Base-by-base conservation (phyloP, 305 asterid genomes). In the Nicotiana rustica region DNA sequence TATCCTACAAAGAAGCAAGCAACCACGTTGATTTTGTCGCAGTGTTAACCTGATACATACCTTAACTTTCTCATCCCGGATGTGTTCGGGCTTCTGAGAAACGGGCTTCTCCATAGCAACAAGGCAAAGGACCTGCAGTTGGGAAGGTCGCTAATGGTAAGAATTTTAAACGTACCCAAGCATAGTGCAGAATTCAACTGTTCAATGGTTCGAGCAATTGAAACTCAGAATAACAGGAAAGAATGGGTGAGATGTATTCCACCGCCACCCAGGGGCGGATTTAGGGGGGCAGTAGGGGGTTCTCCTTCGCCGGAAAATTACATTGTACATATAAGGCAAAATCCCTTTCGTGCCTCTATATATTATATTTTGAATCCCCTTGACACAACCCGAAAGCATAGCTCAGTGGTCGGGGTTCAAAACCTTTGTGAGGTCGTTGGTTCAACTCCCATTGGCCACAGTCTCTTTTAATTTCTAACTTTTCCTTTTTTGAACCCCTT, bases 51-150 rank as follows among this genome's bases (percentile, higher is more conserved):
- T 2, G 49, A 76, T 76, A 84, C 87, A 80, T 82, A 92, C 98
- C 94, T 94, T 94, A 86, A 91, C 98, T 91, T 94, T 94, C 90
- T 92, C 98, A 71, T 94, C 98, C 56, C 98, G 92, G 65, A 94
- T 85, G 82, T 94, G 95, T 90, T 94, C 98, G 38, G 96, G 97
- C 82, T 85, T 92, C 77, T 85, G 83, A 61, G 97, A 94, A 86
- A 94, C 77, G 17, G 98, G 98, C 88, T 92, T 94, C 87, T 92
- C 98, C 98, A 94, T 94, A 62, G 96, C 97, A 76, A 94, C 90
- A 60, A 94, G 98, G 90, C 98, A 91, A 84, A 94, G 89, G 81
- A 94, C 97, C 98, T 94, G 90, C 87, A 84, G 75, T 76, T 5
- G 31, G 3, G 36, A 56, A 65, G 69, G 66, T 12, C 44, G 31